phyloP scores from a whole-genome alignment of 225 moss, liverwort and hornwort species.

The Thuidium tamariscinum region DNA sequence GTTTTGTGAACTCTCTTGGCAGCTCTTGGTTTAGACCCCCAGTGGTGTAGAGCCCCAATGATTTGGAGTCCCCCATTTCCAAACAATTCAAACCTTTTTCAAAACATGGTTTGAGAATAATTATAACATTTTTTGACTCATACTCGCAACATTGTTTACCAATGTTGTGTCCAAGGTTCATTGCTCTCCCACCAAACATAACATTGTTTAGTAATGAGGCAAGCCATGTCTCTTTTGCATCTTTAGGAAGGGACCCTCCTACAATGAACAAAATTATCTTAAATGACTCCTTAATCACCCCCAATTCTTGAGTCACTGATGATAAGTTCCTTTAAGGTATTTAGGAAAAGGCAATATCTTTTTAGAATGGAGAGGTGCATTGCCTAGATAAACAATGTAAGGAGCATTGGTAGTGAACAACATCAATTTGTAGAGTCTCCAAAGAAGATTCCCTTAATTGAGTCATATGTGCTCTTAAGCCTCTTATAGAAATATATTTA shows the following conservation, averaged over 20 bases:
- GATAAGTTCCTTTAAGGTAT: accelerated
- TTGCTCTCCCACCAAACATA: too few relatives aligned
- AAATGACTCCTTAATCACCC: accelerated
- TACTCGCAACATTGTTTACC: background rate
- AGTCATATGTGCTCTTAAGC: too few relatives aligned
- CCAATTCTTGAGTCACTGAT: background rate
- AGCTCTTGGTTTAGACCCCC: background rate
- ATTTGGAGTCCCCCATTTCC: too few relatives aligned
- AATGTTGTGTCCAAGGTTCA: too few relatives aligned
- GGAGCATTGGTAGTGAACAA: accelerated
- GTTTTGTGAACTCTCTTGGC: too few relatives aligned
- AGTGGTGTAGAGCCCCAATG: too few relatives aligned
- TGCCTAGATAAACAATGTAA: accelerated
- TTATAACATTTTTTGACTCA: background rate
- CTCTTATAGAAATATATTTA: too few relatives aligned
- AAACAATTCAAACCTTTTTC: background rate
- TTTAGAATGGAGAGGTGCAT: accelerated
- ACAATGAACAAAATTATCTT: background rate
- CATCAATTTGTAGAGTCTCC: background rate
- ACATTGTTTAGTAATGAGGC: background rate
- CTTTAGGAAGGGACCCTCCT: accelerated
- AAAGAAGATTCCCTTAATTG: accelerated
- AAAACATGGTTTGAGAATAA: background rate
- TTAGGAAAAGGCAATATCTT: background rate
- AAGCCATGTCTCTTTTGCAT: background rate